Percentiles rank a stretch among this genome's conserved stretches.
Conservation (phyloP, 139 green algal genomes). For the Chlorella sorokiniana region DNA sequence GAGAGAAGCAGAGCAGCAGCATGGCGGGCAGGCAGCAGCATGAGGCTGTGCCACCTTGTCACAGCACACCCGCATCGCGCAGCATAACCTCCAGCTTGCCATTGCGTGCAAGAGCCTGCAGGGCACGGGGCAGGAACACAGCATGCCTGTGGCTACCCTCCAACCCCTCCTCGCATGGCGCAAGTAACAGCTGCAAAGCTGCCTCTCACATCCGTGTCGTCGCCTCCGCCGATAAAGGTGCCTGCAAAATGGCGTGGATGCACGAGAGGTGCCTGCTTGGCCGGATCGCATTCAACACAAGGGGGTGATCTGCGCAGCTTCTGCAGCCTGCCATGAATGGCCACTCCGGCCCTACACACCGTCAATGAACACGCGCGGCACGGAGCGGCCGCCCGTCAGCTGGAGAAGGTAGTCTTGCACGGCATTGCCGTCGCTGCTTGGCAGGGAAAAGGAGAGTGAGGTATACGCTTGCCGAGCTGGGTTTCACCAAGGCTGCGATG, state of each 20-base stretch:
- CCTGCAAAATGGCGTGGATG: background rate
- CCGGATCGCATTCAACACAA: too few relatives aligned
- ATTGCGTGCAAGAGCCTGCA: conserved; percentile 29
- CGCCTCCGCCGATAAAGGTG: conserved; percentile 47
- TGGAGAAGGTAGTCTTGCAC: background rate
- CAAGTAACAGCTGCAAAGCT: too few relatives aligned
- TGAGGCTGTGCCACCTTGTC: background rate
- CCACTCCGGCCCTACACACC: too few relatives aligned
- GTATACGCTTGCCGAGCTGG: too few relatives aligned
- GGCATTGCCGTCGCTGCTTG: background rate
- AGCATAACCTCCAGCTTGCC: conserved; percentile 48
- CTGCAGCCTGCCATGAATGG: too few relatives aligned
- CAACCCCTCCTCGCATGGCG: too few relatives aligned
- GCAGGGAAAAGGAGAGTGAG: background rate
- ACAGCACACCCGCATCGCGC: conserved; percentile 30
- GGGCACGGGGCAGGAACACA: background rate
- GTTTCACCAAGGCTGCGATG: too few relatives aligned
- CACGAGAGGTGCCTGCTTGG: too few relatives aligned
- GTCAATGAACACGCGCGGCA: conserved; percentile 55
- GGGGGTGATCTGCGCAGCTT: too few relatives aligned
- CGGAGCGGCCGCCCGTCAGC: conserved; percentile 24
- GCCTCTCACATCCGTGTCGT: conserved; percentile 43
- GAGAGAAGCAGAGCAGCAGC: too few relatives aligned
- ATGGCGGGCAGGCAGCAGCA: background rate
- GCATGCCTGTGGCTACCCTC: background rate